These are phyloP conservation scores for Tagetes patula DNA, from an alignment of 129 eudicot species.

Conservation along the genomic window DNA sequence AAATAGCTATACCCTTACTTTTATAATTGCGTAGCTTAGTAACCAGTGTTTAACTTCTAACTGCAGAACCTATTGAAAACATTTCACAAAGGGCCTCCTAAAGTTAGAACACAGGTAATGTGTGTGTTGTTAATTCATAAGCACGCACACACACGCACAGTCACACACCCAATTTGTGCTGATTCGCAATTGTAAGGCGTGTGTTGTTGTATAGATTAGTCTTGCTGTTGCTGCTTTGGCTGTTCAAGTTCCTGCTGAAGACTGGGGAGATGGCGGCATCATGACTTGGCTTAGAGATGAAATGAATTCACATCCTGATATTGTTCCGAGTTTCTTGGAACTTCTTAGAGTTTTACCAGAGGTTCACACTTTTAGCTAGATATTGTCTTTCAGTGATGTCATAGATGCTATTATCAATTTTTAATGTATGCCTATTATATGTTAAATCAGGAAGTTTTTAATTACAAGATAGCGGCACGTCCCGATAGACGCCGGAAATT, in stretches of 20 bases:
- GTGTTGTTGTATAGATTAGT: conserved; percentile 68
- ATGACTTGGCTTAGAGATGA: conserved; percentile 87
- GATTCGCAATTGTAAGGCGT: conserved; percentile 13
- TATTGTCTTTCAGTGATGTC: conserved; percentile 22
- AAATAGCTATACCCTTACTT: conserved; percentile 5
- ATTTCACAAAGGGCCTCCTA: conserved; percentile 95
- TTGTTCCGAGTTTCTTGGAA: conserved; percentile 83
- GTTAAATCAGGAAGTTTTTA: conserved; percentile 70
- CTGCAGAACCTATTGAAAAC: conserved; percentile 82
- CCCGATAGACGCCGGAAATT: conserved; percentile 96
- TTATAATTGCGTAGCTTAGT: conserved; percentile 22
- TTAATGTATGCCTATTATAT: conserved; percentile 18
- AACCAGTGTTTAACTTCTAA: conserved; percentile 13
- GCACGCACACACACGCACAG: neutral
- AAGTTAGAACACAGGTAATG: conserved; percentile 98
- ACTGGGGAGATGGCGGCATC: conserved; percentile 99
- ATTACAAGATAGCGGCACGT: conserved; percentile 95
- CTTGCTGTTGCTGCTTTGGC: conserved; percentile 99
- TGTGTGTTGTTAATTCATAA: conserved; percentile 7
- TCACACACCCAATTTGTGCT: neutral
- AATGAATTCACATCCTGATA: conserved; percentile 80
- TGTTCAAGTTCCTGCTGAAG: conserved; percentile 95
- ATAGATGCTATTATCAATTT: conserved; percentile 9
- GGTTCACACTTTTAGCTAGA: conserved; percentile 44
- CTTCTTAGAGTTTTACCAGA: conserved; percentile 95